Percentiles rank a stretch among this genome's conserved stretches.
Evolutionary conservation across 495 filamentous ascomycete genomes (phyloP).

Genomic region (Trichoderma orchidacearum): DNA sequence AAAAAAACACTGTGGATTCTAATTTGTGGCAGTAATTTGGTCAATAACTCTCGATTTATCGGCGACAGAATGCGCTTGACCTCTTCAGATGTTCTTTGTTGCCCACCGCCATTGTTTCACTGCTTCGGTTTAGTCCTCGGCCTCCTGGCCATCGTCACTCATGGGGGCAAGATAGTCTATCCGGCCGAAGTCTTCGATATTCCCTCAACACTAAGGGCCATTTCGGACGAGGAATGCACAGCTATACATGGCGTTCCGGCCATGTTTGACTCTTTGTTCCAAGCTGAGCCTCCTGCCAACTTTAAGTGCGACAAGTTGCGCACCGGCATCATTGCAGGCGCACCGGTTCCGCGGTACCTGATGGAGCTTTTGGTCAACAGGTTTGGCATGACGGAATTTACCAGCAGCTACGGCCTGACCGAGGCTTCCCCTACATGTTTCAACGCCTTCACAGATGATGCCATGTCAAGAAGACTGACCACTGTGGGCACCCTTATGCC

Average conservation of each 20-base stretch:
- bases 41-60: slow-evolving; percentile 59
- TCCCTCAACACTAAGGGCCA: slow-evolving; percentile 39
- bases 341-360: slow-evolving; percentile 47
- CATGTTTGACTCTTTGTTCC: slow-evolving; percentile 56
- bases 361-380: slow-evolving; percentile 48
- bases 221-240: slow-evolving; percentile 51
- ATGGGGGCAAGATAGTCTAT: slow-evolving; percentile 53
- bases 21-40: slow-evolving; percentile 56
- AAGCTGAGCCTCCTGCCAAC: slow-evolving; percentile 19
- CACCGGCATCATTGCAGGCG: slow-evolving; percentile 57
- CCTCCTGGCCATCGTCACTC: slow-evolving; percentile 50
- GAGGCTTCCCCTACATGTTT: slow-evolving; percentile 60
- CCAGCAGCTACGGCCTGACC: slow-evolving; percentile 58
- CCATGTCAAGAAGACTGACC: slow-evolving; percentile 40
- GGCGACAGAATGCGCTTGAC: slow-evolving; percentile 54
- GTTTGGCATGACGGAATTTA: slow-evolving; percentile 55
- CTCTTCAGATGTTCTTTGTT: slow-evolving; percentile 50
- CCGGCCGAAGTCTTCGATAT: slow-evolving; percentile 52
- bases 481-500: slow-evolving; percentile 58
- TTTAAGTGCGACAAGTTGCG: slow-evolving; percentile 41
- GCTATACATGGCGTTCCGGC: slow-evolving; percentile 59
- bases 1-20: no score
- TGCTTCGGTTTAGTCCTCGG: slow-evolving; percentile 64
- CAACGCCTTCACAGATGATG: slow-evolving; percentile 53
- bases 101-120: slow-evolving; percentile 59